Conservation (phyloP, 2,329 filamentous ascomycete species). For the Aspergillus piperis region DNA sequence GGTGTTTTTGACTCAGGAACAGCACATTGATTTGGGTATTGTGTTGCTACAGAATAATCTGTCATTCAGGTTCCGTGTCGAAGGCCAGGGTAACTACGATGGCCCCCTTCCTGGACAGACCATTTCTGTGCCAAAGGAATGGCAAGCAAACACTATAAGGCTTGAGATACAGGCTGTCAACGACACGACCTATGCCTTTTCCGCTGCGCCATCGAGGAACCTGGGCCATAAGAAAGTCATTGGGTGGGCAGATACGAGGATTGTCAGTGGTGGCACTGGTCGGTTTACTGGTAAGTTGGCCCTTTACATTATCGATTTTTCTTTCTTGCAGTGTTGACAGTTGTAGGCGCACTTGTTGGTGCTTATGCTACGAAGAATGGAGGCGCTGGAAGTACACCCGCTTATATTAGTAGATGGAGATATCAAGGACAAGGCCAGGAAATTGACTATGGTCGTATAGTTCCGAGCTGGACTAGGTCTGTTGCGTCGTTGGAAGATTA, state of each 20-base stretch:
- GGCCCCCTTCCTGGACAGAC: neutral
- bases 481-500: neutral
- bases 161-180: constrained; percentile 2
- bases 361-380: neutral
- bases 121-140: neutral
- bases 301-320: neutral
- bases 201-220: neutral
- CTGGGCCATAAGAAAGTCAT: neutral
- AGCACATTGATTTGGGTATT: constrained; percentile 24
- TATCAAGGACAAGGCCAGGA: constrained; percentile 12
- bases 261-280: constrained; percentile 10
- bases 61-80: neutral
- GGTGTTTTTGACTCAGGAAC: constrained; percentile 21
- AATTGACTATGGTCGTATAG: constrained; percentile 6
- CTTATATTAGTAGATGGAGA: constrained; percentile 11
- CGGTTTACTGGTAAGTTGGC: constrained; percentile 11
- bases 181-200: constrained; percentile 7
- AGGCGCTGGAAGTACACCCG: neutral
- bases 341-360: constrained; percentile 4
- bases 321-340: neutral
- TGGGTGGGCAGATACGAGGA: neutral
- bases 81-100: constrained; percentile 4
- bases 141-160: neutral
- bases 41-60: neutral
- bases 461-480: constrained; percentile 2